Percentiles rank a stretch among this genome's conserved stretches.
These are phyloP conservation scores for Phytophthora pistaciae DNA, from an alignment of 352 stramenopile species.

Conservation along the genomic window DNA sequence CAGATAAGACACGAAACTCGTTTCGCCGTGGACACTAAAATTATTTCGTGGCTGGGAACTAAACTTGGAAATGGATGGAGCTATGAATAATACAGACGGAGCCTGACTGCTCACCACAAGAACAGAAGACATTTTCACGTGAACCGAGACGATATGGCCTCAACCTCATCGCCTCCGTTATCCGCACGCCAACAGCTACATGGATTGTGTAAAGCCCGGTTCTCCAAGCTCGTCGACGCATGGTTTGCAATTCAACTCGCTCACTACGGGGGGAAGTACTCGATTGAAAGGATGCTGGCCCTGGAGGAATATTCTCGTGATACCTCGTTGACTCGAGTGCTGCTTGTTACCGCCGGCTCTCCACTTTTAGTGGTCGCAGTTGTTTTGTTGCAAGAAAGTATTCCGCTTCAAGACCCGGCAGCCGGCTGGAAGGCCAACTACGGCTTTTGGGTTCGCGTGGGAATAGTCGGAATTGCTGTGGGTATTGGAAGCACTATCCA, in stretches of 20 bases:
- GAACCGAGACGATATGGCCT: too few relatives aligned
- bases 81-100: too few relatives aligned
- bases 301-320: background rate
- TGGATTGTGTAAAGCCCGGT: too few relatives aligned
- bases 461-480: background rate
- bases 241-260: background rate
- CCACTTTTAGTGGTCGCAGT: background rate
- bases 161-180: too few relatives aligned
- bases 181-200: too few relatives aligned
- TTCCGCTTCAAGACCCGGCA: constrained; percentile 13
- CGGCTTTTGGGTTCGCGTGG: constrained; percentile 10
- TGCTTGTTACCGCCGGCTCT: background rate
- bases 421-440: constrained; percentile 7
- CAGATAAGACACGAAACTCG: too few relatives aligned
- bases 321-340: background rate
- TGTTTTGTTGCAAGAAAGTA: constrained; percentile 4
- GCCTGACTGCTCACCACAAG: too few relatives aligned
- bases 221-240: background rate
- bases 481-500: too few relatives aligned
- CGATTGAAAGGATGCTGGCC: background rate
- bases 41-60: too few relatives aligned
- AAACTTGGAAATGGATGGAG: too few relatives aligned
- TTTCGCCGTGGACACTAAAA: too few relatives aligned
- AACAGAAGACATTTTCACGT: too few relatives aligned
- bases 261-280: background rate